Evolutionary conservation across 139 green algal genomes (phyloP).

Genomic region (Gonium pectorale): DNA sequence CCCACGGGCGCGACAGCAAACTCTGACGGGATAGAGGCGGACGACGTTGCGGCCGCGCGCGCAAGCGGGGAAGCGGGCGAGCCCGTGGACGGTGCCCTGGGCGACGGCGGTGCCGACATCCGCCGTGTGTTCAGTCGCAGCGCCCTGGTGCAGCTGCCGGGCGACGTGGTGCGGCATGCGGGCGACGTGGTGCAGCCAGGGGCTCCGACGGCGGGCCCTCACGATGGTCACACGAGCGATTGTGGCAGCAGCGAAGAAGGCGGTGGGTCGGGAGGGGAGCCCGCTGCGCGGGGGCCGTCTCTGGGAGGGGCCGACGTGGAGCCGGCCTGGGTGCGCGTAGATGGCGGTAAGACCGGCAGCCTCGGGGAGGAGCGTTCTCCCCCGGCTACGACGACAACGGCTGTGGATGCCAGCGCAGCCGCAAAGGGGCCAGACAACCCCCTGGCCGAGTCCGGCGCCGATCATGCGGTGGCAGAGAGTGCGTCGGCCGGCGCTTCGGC

Average conservation of each 20-base stretch:
- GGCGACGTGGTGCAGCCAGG: too few relatives aligned
- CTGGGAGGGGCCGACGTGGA: too few relatives aligned
- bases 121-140: constrained; percentile 16
- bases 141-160: neutral
- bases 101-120: neutral
- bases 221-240: neutral
- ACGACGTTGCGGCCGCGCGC: too few relatives aligned
- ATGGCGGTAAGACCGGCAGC: neutral
- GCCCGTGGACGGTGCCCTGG: neutral
- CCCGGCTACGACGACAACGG: neutral
- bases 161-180: too few relatives aligned
- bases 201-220: neutral
- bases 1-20: neutral
- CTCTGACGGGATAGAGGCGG: neutral
- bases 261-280: too few relatives aligned
- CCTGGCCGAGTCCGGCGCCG: neutral
- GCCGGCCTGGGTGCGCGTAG: too few relatives aligned
- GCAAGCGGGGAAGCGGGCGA: neutral
- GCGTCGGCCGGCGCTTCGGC: neutral
- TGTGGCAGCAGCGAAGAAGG: neutral
- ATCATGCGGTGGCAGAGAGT: neutral
- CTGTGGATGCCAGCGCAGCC: neutral
- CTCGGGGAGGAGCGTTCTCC: neutral
- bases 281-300: too few relatives aligned
- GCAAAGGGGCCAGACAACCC: neutral